Evolutionary conservation across 164 flowering plant species (phyloP).

Genomic region (Kalanchoe fedtschenkoi): DNA sequence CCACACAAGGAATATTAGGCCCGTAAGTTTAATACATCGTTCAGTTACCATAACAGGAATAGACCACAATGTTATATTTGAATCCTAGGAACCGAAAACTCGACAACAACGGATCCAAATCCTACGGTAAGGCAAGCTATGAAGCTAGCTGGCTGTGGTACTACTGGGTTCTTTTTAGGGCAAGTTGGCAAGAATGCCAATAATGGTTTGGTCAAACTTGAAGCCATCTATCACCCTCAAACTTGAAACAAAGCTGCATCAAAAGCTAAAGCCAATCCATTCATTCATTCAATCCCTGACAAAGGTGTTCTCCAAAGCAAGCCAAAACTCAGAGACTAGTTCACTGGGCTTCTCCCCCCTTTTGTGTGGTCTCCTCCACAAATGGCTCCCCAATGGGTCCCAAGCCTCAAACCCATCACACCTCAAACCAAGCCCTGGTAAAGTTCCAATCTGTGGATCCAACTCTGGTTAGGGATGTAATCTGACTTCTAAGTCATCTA

Average conservation of each 20-base stretch:
- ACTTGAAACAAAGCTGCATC: not conserved
- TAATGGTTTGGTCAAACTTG: not conserved
- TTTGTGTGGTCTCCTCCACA: conserved; percentile 3
- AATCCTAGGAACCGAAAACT: no score
- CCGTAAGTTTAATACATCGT: no score
- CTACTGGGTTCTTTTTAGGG: no score
- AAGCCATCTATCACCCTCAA: no score
- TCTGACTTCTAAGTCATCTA: not conserved
- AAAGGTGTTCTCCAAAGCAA: not conserved
- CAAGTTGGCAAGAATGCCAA: no score
- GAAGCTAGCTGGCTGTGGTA: no score
- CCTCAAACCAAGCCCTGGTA: not conserved
- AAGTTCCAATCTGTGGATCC: not conserved
- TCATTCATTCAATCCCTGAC: not conserved
- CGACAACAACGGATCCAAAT: no score
- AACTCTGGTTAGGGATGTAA: not conserved
- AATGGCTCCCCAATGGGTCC: not conserved
- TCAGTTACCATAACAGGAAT: no score
- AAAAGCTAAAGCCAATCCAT: conserved; percentile 1
- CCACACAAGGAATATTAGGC: conserved; percentile 20
- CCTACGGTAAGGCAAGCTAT: no score
- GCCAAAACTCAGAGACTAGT: not conserved
- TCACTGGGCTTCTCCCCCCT: not conserved
- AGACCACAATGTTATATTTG: no score
- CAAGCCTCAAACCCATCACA: not conserved